These are phyloP conservation scores for Yarrowia phangngaensis DNA, from an alignment of 805 yeast genomes.

Conservation along the genomic window DNA sequence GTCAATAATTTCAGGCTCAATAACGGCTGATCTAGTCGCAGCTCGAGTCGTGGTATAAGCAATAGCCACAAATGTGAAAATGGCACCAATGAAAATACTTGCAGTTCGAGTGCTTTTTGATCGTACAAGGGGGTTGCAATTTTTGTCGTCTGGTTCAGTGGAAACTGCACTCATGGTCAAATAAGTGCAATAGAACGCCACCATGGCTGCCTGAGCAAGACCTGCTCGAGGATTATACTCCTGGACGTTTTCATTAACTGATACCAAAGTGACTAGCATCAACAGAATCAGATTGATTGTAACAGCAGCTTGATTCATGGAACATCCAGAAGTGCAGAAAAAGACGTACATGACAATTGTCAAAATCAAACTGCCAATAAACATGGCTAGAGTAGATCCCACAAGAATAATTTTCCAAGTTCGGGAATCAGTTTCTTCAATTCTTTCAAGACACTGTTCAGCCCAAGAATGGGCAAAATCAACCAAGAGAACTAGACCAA, in stretches of 20 bases:
- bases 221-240: slow-evolving; percentile 95
- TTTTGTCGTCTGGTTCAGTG: slow-evolving; percentile 90
- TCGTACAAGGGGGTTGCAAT: slow-evolving; percentile 87
- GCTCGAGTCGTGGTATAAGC: slow-evolving; percentile 98
- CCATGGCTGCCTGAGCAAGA: slow-evolving; percentile 94
- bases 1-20: slow-evolving; percentile 34
- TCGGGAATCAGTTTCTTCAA: slow-evolving; percentile 65
- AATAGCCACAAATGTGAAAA: slow-evolving; percentile 89
- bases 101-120: slow-evolving; percentile 87
- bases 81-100: slow-evolving; percentile 82
- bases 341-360: slow-evolving; percentile 75
- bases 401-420: slow-evolving; percentile 79
- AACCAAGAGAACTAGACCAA: slow-evolving; percentile 84
- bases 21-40: slow-evolving; percentile 69
- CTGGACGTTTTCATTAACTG: slow-evolving; percentile 79
- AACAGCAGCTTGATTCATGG: slow-evolving; percentile 85
- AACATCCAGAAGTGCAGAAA: slow-evolving; percentile 77
- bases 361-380: slow-evolving; percentile 64
- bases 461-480: slow-evolving; percentile 99
- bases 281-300: slow-evolving; percentile 67
- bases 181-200: slow-evolving; percentile 87
- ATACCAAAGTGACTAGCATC: slow-evolving; percentile 59
- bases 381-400: slow-evolving; percentile 87
- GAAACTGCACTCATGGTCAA: slow-evolving; percentile 88
- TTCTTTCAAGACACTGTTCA: slow-evolving; percentile 85